A percentile compares a stretch with the other conserved stretches of the same genome.
phyloP scores from a whole-genome alignment of 176 grass and related monocot genomes.

The Urochloa ruziziensis region DNA sequence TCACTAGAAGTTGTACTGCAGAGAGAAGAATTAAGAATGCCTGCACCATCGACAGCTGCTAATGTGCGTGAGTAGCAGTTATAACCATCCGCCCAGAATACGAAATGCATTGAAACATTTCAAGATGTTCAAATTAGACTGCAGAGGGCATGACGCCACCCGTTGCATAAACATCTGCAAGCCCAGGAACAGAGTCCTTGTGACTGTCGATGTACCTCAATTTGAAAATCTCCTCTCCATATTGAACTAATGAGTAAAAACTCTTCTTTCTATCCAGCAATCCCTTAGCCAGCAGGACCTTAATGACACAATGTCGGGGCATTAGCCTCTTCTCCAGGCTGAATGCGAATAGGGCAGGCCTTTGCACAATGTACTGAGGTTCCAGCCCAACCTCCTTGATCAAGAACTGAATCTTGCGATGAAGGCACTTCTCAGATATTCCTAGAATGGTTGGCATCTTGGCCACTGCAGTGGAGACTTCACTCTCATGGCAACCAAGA shows the following conservation, averaged over 20 bases:
- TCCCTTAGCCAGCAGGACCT: slow-evolving; percentile 40
- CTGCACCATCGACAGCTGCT: not conserved
- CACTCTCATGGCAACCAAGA: slow-evolving; percentile 27
- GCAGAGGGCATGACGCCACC: not conserved
- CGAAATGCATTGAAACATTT: not conserved
- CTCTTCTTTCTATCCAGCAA: not conserved
- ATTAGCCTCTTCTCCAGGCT: slow-evolving; percentile 13
- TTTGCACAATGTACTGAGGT: slow-evolving; percentile 7
- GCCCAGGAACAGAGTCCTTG: not conserved
- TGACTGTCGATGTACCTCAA: slow-evolving; percentile 33
- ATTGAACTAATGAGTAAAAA: not conserved
- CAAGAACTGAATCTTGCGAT: slow-evolving; percentile 31
- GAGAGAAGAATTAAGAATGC: not conserved
- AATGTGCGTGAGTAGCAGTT: not conserved
- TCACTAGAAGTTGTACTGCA: not conserved
- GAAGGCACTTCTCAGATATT: not conserved
- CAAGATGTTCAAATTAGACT: not conserved
- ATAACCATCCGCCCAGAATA: not conserved
- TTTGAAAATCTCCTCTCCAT: slow-evolving; percentile 12
- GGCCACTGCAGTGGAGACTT: not conserved
- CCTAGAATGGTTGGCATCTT: slow-evolving; percentile 17
- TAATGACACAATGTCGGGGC: slow-evolving; percentile 30
- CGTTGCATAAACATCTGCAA: slow-evolving; percentile 1
- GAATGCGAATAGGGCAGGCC: not conserved
- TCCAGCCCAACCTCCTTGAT: slow-evolving; percentile 1